These are phyloP conservation scores for Podospora pseudoanserina DNA, from an alignment of 495 filamentous ascomycete species.

Conservation along the genomic window DNA sequence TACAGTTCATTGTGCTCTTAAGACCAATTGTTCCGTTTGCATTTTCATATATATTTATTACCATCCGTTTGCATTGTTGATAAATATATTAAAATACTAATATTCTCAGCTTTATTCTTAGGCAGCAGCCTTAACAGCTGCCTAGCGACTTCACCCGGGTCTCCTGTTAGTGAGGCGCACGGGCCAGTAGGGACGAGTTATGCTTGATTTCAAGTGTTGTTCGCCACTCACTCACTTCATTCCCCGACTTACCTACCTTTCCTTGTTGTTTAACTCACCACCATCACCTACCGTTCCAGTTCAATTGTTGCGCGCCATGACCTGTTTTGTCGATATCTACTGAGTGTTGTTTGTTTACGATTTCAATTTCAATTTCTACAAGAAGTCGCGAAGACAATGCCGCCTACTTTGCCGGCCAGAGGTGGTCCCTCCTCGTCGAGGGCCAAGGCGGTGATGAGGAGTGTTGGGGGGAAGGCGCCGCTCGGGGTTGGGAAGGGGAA, in stretches of 20 bases:
- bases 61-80: not conserved
- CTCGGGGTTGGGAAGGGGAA: conserved; percentile 14
- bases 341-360: not conserved
- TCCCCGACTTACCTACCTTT: too few species aligned
- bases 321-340: too few species aligned
- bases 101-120: not conserved
- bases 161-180: not conserved
- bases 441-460: not conserved
- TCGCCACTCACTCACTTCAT: not conserved
- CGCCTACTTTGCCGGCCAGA: conserved; percentile 21
- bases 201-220: not conserved
- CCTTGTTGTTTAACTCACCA: too few species aligned
- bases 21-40: too few species aligned
- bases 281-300: too few species aligned
- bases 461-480: conserved; percentile 19
- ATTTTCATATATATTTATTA: too few species aligned
- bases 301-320: too few species aligned
- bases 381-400: conserved; percentile 15
- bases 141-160: too few species aligned
- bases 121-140: not conserved
- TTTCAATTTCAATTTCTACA: too few species aligned
- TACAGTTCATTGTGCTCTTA: too few species aligned
- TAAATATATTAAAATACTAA: not conserved
- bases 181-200: not conserved
- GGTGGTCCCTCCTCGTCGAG: conserved; percentile 21